A percentile compares a stretch with the other conserved stretches of the same genome.
These are phyloP conservation scores for Agrocybe praecox DNA, from an alignment of 768 basidiomycete species.

Conservation along the genomic window DNA sequence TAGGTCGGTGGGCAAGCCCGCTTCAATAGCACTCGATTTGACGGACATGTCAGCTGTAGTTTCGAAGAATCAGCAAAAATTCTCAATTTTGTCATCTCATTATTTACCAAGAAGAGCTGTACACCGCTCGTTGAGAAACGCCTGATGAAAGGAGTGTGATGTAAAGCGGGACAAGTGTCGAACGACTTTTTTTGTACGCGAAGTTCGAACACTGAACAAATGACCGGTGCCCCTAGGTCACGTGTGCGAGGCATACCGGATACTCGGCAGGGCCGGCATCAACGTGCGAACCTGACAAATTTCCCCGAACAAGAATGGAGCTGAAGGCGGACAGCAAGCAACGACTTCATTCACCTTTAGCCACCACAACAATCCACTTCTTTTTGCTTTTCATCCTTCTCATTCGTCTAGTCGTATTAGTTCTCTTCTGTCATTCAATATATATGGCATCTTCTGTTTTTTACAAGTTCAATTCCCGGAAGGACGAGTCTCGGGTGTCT, in stretches of 20 bases:
- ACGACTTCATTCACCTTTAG: background rate
- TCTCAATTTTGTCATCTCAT: background rate
- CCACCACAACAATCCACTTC: constrained; percentile 8
- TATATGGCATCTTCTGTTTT: constrained; percentile 89
- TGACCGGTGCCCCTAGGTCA: background rate
- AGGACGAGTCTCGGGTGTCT: constrained; percentile 91
- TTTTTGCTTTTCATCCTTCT: constrained; percentile 9
- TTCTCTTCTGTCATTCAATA: constrained; percentile 38
- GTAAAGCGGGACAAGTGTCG: constrained; percentile 9
- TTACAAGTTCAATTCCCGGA: constrained; percentile 96
- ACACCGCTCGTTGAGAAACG: background rate
- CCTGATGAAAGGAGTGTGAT: background rate
- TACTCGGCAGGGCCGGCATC: background rate
- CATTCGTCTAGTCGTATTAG: constrained; percentile 26
- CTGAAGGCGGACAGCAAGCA: background rate
- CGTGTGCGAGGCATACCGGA: background rate
- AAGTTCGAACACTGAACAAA: background rate
- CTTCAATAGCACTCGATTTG: constrained; percentile 11
- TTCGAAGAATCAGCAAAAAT: background rate
- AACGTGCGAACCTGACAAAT: constrained; percentile 16
- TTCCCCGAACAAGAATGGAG: constrained; percentile 5
- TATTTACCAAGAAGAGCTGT: background rate
- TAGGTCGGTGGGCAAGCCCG: constrained; percentile 8
- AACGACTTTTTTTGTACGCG: constrained; percentile 18
- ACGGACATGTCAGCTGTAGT: constrained; percentile 12